phyloP scores from a whole-genome alignment of 2,329 filamentous ascomycete genomes.

The Pseudogymnoascus sp. region DNA sequence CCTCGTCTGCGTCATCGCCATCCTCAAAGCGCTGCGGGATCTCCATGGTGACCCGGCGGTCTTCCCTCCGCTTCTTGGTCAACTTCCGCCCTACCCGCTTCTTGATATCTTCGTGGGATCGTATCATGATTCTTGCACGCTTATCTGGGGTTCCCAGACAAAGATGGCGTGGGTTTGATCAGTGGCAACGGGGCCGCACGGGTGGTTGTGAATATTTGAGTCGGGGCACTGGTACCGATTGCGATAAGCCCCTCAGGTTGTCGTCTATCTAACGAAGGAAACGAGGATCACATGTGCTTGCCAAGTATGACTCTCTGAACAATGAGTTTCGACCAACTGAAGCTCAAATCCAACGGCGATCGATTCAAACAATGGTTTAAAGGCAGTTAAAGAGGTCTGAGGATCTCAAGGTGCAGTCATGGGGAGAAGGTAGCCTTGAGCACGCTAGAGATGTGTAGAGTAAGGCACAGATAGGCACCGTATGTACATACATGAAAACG shows the following conservation, averaged over 20 bases:
- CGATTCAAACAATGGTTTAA: neutral
- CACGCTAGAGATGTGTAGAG: neutral
- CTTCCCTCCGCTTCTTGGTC: slow-evolving; percentile 36
- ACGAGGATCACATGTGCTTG: slow-evolving; percentile 1
- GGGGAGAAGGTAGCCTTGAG: neutral
- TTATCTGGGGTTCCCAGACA: neutral
- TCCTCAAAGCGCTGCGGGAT: slow-evolving; percentile 52
- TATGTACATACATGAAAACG: neutral
- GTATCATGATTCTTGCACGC: slow-evolving; percentile 22
- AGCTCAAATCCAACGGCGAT: neutral
- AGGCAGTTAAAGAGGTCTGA: neutral
- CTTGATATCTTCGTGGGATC: slow-evolving; percentile 35
- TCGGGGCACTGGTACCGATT: neutral
- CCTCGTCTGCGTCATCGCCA: slow-evolving; percentile 52
- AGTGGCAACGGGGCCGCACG: neutral
- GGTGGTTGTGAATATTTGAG: slow-evolving; percentile 5
- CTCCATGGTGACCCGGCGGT: slow-evolving; percentile 38
- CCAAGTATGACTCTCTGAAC: neutral
- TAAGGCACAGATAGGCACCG: neutral
- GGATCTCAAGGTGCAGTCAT: neutral
- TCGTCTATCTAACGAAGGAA: neutral
- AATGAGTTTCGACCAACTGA: neutral
- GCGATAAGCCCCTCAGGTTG: slow-evolving; percentile 8
- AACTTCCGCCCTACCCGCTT: slow-evolving; percentile 36
- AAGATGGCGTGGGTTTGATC: neutral